A percentile compares a stretch with the other conserved stretches of the same genome.
Conservation (phyloP, 345 rosid species). For the Rhizophora mangle region DNA sequence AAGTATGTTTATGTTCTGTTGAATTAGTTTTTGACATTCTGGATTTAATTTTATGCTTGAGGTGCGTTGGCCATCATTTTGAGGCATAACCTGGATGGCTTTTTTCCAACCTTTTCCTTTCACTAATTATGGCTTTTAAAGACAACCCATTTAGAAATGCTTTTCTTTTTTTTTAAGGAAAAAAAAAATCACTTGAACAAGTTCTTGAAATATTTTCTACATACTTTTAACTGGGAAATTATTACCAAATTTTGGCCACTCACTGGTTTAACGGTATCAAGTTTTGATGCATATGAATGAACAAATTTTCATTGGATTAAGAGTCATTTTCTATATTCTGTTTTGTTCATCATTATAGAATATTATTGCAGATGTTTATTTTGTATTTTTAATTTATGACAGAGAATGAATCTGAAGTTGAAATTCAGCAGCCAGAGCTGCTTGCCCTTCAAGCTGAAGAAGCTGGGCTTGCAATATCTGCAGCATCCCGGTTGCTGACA, state of each 20-base stretch:
- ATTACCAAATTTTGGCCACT: too few species aligned
- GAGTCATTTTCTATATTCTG: neutral
- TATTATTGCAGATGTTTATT: constrained; percentile 12
- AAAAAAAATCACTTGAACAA: too few species aligned
- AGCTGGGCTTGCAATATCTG: constrained; percentile 58
- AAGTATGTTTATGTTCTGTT: neutral
- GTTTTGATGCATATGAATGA: too few species aligned
- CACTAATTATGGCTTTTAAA: neutral
- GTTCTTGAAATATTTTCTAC: too few species aligned
- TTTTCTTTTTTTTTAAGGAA: too few species aligned
- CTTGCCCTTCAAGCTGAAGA: constrained; percentile 68
- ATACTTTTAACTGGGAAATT: too few species aligned
- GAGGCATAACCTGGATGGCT: too few species aligned
- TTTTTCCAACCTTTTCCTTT: neutral
- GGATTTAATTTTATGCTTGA: neutral
- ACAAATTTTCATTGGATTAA: too few species aligned
- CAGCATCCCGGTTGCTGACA: constrained; percentile 69
- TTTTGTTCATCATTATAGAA: neutral
- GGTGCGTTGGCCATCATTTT: neutral
- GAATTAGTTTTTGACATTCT: neutral
- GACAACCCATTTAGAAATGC: too few species aligned
- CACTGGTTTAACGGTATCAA: too few species aligned
- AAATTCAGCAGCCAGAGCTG: constrained; percentile 50
- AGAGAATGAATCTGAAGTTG: constrained; percentile 52
- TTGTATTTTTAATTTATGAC: constrained; percentile 17